Base-by-base conservation (phyloP, 2,329 filamentous ascomycete species). In the Triangularia verruculosa region DNA sequence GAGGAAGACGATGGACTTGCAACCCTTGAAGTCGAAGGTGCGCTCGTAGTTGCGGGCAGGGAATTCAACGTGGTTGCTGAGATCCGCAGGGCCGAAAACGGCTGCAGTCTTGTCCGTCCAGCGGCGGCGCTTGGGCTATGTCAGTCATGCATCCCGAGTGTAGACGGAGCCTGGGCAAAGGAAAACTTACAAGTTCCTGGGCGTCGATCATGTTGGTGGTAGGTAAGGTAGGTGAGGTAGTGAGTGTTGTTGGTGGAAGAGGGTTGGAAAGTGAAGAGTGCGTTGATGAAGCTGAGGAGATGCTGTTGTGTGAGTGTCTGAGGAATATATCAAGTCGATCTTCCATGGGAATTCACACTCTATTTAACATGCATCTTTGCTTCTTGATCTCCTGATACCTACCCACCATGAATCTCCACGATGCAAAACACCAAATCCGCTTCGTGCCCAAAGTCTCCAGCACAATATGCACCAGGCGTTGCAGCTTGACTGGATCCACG, bases 1-100 rank as follows among this genome's bases (percentile, higher is more conserved):
- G 20, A 59, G 17, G 62, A 69, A 70, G 13, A 65, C 53, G 64
- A 70, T 67, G 57, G 15, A 60, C 17, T 17, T 3, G 66, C 68
- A 70, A 28, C 34, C 59, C 52, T 52, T 9, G 61, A 69, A 70
- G 62, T 69, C 61, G 60, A 69, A 60, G 28, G 65, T 61, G 63
- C 67, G 67, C 64, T 68, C 63, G 59, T 59, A 65, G 60, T 51
- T 32, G 32, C 17, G 62, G 53, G 66, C 58, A 11, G 62, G 9
- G 56, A 57, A 64, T n/a, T 54, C 55, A 47, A n/a, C 51, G 8
- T 61, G 22, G 7, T 64, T 34, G 59, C 53, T 17, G n/a, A 20
- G 20, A 63, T 61, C 61, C 39, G 47, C 3, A 8, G 39, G 30
- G 20, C n/a, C 13, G 61, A 69, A 67, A 51, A 32, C 53, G 3